phyloP scores from a whole-genome alignment of 2,329 filamentous ascomycete species.

The Fusarium humuli region DNA sequence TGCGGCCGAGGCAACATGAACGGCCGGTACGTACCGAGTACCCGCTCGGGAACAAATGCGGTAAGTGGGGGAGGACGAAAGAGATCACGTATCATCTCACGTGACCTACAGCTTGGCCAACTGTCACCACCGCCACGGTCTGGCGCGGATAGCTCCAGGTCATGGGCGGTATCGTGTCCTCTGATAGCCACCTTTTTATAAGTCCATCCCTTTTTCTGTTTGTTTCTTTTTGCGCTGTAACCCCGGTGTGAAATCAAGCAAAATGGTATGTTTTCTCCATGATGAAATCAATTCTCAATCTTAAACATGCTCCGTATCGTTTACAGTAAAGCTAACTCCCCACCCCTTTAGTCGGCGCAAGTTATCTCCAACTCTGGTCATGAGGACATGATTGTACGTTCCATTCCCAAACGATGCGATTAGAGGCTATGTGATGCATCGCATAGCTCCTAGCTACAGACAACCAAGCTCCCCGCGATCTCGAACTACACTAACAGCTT shows the following conservation, averaged over 20 bases:
- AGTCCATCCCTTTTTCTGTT: conserved; percentile 24
- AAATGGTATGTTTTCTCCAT: conserved; percentile 42
- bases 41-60: conserved; percentile 27
- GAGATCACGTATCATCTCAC: conserved; percentile 36
- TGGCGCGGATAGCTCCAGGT: conserved; percentile 42
- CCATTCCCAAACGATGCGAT: conserved; percentile 8
- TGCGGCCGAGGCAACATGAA: conserved; percentile 37
- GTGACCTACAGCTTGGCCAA: conserved; percentile 42
- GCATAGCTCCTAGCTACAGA: conserved; percentile 1
- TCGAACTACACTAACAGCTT: conserved; percentile 38
- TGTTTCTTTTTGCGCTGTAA: conserved; percentile 29
- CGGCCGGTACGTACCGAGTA: conserved; percentile 31
- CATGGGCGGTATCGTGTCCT: conserved; percentile 49
- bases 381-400: conserved; percentile 99
- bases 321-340: conserved; percentile 45
- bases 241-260: conserved; percentile 31
- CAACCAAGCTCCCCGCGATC: not conserved
- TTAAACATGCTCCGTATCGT: not conserved
- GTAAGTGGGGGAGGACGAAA: conserved; percentile 37
- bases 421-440: conserved; percentile 12
- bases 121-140: conserved; percentile 46
- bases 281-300: not conserved
- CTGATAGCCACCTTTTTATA: conserved; percentile 39
- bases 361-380: conserved; percentile 68
- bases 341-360: conserved; percentile 54